Conservation (phyloP, 805 yeast genomes). For the Nakazawaea populi region DNA sequence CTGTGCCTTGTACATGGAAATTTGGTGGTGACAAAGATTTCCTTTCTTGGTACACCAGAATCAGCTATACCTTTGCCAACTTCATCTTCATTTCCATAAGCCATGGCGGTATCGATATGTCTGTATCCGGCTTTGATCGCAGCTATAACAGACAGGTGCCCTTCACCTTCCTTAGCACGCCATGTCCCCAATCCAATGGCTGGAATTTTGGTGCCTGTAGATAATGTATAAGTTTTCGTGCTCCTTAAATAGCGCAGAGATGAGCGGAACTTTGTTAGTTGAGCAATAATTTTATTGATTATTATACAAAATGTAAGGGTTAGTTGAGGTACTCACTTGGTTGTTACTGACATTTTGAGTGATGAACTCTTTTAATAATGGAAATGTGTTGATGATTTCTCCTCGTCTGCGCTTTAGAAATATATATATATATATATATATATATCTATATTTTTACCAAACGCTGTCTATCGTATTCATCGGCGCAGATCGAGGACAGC, state of each 20-base stretch:
- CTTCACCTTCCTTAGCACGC: conserved; percentile 45
- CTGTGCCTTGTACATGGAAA: conserved; percentile 41
- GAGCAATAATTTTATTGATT: too few relatives aligned
- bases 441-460: too few relatives aligned
- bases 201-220: conserved; percentile 60
- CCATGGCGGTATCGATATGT: conserved; percentile 71
- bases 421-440: too few relatives aligned
- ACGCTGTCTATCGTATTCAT: too few relatives aligned
- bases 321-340: background rate
- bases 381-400: too few relatives aligned
- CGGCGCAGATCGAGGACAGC: too few relatives aligned
- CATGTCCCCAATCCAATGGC: conserved; percentile 72
- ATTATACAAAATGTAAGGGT: too few relatives aligned
- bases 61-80: conserved; percentile 58
- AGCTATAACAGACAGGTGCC: conserved; percentile 46
- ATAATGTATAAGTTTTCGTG: conserved; percentile 24
- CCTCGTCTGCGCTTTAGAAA: too few relatives aligned
- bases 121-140: conserved; percentile 64
- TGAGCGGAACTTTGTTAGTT: too few relatives aligned
- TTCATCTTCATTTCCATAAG: conserved; percentile 61
- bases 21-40: conserved; percentile 60
- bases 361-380: too few relatives aligned
- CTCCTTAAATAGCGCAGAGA: background rate
- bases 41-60: conserved; percentile 36
- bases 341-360: background rate